Evolutionary conservation across 2,329 filamentous ascomycete genomes (phyloP).

Genomic region (Grosmannia clavigera): DNA sequence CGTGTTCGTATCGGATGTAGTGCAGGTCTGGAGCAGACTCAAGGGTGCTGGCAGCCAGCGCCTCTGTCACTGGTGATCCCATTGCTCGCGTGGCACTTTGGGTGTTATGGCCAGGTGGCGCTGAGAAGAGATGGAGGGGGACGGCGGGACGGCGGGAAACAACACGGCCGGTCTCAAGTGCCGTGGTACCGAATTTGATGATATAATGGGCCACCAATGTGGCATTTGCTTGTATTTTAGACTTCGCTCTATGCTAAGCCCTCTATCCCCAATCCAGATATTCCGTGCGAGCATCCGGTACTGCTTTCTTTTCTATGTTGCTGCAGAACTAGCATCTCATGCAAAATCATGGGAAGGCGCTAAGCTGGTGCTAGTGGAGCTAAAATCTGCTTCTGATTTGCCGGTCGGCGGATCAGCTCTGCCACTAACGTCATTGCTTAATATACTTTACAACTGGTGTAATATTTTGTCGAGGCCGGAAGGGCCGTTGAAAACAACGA

Average conservation of each 20-base stretch:
- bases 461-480: background rate
- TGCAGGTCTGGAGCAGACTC: conserved; percentile 27
- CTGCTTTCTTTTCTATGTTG: background rate
- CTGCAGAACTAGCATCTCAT: background rate
- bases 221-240: background rate
- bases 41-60: background rate
- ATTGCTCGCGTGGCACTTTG: background rate
- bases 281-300: background rate
- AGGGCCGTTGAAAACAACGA: background rate
- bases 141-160: background rate
- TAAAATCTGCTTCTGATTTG: background rate
- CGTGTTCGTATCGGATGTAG: conserved; percentile 51
- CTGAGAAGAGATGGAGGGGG: background rate
- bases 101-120: background rate
- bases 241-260: background rate
- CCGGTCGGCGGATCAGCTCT: background rate
- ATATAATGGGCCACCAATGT: background rate
- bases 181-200: background rate
- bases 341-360: background rate
- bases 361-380: background rate
- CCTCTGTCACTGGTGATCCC: background rate
- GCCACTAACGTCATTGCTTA: background rate
- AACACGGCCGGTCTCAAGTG: background rate
- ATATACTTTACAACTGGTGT: background rate
- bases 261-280: background rate